Percentiles rank a stretch among this genome's conserved stretches.
Evolutionary conservation across 805 yeast genomes (phyloP).

Genomic region (Candida railenensis): DNA sequence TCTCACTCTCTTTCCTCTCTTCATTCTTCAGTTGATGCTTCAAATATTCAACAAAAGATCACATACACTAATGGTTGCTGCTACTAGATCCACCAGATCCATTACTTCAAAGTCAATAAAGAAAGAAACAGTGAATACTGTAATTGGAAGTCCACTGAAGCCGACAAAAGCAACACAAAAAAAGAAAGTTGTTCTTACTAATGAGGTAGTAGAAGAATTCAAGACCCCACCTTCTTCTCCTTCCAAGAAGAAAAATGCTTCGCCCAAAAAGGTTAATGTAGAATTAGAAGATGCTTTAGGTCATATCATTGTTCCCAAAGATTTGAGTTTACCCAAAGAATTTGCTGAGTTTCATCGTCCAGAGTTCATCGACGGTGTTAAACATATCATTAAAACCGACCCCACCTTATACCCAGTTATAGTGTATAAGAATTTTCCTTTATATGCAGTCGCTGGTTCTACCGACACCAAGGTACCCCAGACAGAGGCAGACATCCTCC

Average conservation of each 20-base stretch:
- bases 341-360: slow-evolving; percentile 31
- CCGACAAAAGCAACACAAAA: background rate
- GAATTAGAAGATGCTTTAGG: slow-evolving; percentile 16
- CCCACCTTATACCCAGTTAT: slow-evolving; percentile 34
- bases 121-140: background rate
- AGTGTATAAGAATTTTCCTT: slow-evolving; percentile 26
- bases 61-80: background rate
- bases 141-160: background rate
- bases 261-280: slow-evolving; percentile 7
- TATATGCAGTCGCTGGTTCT: slow-evolving; percentile 11
- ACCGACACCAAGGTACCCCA: background rate
- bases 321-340: slow-evolving; percentile 22
- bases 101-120: background rate
- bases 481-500: slow-evolving; percentile 18
- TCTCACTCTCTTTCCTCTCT: background rate
- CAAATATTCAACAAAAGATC: background rate
- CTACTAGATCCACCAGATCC: background rate
- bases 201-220: background rate
- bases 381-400: slow-evolving; percentile 28
- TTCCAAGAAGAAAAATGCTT: background rate
- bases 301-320: slow-evolving; percentile 13
- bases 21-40: no score
- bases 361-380: slow-evolving; percentile 31
- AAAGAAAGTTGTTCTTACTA: background rate
- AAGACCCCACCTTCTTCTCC: slow-evolving; percentile 1